Evolutionary conservation across 257 asterid species (phyloP), one percentile per base, ranked within the genome.

Genomic region (Fraxinus cuspidata): DNA sequence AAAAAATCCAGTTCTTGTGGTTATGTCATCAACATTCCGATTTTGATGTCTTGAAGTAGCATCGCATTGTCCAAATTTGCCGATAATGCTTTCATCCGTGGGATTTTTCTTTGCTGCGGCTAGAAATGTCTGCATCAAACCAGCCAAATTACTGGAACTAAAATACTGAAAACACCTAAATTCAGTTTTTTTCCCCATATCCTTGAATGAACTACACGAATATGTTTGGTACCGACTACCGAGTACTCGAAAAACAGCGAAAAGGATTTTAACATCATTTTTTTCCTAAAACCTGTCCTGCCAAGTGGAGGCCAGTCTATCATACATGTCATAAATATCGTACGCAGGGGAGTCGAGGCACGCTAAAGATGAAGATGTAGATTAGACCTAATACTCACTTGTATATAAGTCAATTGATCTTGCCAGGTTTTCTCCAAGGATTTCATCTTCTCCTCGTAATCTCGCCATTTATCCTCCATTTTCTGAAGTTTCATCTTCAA

Each of bases 361-460:
- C 23, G 68, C 18, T 60, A 60, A 60, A 60, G 68, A 58, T 19
- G 5, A 11, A 58, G 66, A 21, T 58, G 66, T 23, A 63, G 49
- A 42, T 15, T 11, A 42, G 19, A 25, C 7, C 18, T 23, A 23
- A 9, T 75, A 58, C 92, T 86, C 68, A 93, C 97, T 83, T 93
- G 97, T 71, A 90, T 76, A 53, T 86, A 72, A 51, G 83, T 85
- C 35, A 93, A 83, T 73, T 93, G 89, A 82, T 93, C 94, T 77
- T 93, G 98, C 98, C 98, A 93, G 77, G 75, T 78, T 72, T 81
- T 90, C 81, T 93, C 98, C 93, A 85, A 79, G 37, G 81, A 81
- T 58, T 78, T 81, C 94, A 93, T 93, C 32, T 83, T 89, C 44
- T 86, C 84, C 80, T 93, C 97, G 19, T 85, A 77, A 23, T 75